Evolutionary conservation across 2,329 filamentous ascomycete species (phyloP), one percentile per base, ranked within the genome.

Genomic region (Penicillium occitanis): DNA sequence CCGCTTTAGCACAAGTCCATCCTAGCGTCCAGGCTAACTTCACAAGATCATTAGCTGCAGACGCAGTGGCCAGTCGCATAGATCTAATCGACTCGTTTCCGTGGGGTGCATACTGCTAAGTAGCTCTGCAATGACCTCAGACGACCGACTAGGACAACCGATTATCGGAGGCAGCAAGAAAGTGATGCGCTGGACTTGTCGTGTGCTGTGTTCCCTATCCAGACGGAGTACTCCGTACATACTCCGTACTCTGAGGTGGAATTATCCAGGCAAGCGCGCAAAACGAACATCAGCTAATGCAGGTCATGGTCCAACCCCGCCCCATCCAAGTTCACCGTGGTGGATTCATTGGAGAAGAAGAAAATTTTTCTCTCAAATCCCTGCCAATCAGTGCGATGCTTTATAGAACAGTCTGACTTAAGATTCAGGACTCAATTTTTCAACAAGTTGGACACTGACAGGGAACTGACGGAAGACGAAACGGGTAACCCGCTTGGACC

Each of bases 281-380:
- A 51, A 53, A 19, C 46, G 60, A 51, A 62, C 17, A 50, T 30
- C 50, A 58, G 50, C 62, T 64, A 64, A 64, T 64, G 62, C 50
- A 64, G 62, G 62, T 64, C 62, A 64, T 64, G 62, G 48, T 22
- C 50, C 48, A 53, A 53, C 61, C 46, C 61, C 50, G 62, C 62
- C 62, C 50, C 60, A 58, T 58, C 50, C 22, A 19, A 64, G 50
- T 58, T 64, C 62, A 64, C 62, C 62, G 62, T 50, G 62, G 37
- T 58, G 57, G 57, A 46, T 19, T 44, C 60, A 50, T 50, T 62
- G 60, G 46, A 62, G 28, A 53, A 35, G 22, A 35, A 30, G 30
- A 61, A 61, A 61, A 60, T 28, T 46, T 61, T 46, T 46, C 37
- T 1, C 58, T 44, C 37, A 40, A 1, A 40, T 17, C 5, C 57